Evolutionary conservation across 768 basidiomycete species (phyloP), one percentile per base, ranked within the genome.

Genomic region (Mycena crocata): DNA sequence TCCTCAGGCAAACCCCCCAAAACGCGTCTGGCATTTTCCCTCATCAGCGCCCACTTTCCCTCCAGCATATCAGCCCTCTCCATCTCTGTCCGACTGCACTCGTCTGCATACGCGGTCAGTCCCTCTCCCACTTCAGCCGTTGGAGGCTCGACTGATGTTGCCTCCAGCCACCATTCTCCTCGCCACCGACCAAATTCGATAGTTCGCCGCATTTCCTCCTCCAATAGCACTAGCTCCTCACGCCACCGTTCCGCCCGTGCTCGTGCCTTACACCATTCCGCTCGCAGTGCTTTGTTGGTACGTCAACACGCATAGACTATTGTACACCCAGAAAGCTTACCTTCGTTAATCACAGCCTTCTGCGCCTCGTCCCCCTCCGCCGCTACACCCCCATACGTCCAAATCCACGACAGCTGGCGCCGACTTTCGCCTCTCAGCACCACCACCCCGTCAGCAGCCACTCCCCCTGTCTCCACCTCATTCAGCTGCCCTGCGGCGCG

Each of bases 191-290:
- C 37, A 37, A 37, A 78, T 19, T 13, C 56, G 5, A 70, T 21
- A 1, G 67, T 62, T 1, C 75, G 59, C 0, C 73, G 50, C 76
- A 76, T 77, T 66, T 77, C 76, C 48, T 75, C 72, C 23, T 69
- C 54, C 7, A 74, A 52, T 1, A 74, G 64, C 26, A 61, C 45
- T 2, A 71, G 35, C 57, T 75, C 74, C 32, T 75, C 74, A 4
- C 30, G 21, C 74, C 73, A 75, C 7, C 74, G 60, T 26, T 32
- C 24, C 13, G 64, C 63, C 8, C 73, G 60, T 2, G 73, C 72
- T 6, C 51, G 55, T 5, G 70, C 42, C 48, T 71, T 72, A 24
- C 62, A 64, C 72, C 73, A 75, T 28, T 74, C 73, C 21, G 74
- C 68, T 8, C 67, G 49, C 28, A 70, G 46, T 3, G 64, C 68